Conservation (phyloP, 2,329 filamentous ascomycete species). For the Knufia fluminis region DNA sequence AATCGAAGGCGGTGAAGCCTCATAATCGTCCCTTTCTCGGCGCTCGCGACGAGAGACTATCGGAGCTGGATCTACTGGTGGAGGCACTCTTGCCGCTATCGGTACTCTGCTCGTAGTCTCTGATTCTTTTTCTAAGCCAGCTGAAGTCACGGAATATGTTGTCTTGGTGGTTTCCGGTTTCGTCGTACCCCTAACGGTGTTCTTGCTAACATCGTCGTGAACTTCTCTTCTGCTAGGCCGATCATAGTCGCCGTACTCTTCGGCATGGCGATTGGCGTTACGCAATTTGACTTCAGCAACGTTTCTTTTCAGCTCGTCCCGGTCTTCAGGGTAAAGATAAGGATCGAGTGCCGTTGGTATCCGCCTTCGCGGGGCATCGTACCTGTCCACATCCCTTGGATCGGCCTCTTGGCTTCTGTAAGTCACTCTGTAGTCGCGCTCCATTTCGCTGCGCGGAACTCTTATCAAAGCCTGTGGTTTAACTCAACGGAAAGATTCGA, state of each 20-base stretch:
- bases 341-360: constrained; percentile 4
- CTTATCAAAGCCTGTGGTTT: background rate
- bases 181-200: background rate
- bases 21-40: background rate
- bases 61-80: background rate
- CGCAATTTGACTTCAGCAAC: background rate
- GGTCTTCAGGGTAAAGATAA: background rate
- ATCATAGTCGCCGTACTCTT: constrained; percentile 2
- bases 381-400: background rate
- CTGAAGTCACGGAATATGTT: constrained; percentile 5
- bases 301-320: constrained; percentile 1
- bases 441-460: background rate
- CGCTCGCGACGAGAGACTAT: background rate
- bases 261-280: background rate
- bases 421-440: background rate
- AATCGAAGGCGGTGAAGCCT: background rate
- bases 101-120: background rate
- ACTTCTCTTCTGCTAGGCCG: background rate
- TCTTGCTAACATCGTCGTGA: background rate
- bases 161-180: background rate
- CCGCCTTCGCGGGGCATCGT: background rate
- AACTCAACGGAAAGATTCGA: background rate
- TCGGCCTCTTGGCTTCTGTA: constrained; percentile 4
- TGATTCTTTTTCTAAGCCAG: constrained; percentile 4
- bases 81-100: background rate